Evolutionary conservation across 768 basidiomycete genomes (phyloP).

Genomic region (Boletus barrowsii): DNA sequence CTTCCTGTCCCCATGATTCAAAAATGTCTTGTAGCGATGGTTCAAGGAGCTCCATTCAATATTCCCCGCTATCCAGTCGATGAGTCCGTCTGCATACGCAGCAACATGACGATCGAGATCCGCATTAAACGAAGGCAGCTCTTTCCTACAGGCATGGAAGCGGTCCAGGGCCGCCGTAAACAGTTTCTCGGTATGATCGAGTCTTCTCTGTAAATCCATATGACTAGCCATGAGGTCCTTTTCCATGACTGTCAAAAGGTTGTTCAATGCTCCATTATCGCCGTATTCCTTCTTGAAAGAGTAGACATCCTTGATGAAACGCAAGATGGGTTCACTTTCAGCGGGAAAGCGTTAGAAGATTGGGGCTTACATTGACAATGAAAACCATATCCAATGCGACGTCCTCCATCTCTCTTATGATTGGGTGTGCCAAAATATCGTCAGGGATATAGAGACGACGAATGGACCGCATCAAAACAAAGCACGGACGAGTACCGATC

Average conservation of each 20-base stretch:
- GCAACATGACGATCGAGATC: conserved; percentile 18
- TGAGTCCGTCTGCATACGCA: conserved; percentile 25
- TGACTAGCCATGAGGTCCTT: conserved; percentile 24
- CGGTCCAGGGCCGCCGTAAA: conserved; percentile 22
- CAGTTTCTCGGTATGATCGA: conserved; percentile 18
- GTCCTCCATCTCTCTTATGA: conserved; percentile 28
- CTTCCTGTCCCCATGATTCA: conserved; percentile 19
- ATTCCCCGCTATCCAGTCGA: conserved; percentile 26
- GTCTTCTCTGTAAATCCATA: conserved; percentile 23
- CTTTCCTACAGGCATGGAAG: conserved; percentile 20
- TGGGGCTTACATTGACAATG: conserved; percentile 21
- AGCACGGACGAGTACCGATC: conserved; percentile 27
- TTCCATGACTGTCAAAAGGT: conserved; percentile 26
- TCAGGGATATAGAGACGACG: conserved; percentile 26
- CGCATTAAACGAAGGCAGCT: conserved; percentile 16
- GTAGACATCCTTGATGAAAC: conserved; percentile 22
- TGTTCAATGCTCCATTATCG: conserved; percentile 29
- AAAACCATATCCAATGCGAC: conserved; percentile 26
- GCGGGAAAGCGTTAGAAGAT: no score
- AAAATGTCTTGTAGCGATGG: conserved; percentile 26
- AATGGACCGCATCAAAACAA: conserved; percentile 29
- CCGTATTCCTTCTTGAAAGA: conserved; percentile 30
- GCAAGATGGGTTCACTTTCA: background rate
- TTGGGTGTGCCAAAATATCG: conserved; percentile 18
- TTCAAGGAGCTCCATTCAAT: conserved; percentile 29